phyloP scores from a whole-genome alignment of 257 asterid species.

The Solanum phureja region DNA sequence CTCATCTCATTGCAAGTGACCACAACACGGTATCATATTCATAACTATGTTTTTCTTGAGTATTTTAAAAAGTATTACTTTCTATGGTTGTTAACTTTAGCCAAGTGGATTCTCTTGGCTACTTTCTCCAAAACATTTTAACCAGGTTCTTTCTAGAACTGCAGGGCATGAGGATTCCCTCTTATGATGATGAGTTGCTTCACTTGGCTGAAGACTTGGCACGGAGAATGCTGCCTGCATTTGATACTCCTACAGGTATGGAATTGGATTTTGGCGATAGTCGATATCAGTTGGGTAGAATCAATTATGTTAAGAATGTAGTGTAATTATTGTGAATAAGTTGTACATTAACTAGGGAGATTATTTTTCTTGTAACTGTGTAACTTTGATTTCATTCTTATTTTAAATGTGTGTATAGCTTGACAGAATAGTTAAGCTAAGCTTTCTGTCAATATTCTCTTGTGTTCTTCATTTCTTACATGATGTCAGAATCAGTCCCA shows the following conservation, averaged over 20 bases:
- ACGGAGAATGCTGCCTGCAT: constrained; percentile 90
- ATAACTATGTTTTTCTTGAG: not conserved
- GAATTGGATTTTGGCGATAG: not conserved
- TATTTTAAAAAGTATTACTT: not conserved
- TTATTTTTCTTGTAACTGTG: not conserved
- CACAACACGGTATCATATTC: constrained; percentile 66
- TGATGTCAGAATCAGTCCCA: not conserved
- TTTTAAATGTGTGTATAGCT: not conserved
- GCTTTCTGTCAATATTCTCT: not conserved
- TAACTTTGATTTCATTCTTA: not conserved
- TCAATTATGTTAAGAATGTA: not conserved
- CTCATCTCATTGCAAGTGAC: constrained; percentile 96
- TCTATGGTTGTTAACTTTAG: not conserved
- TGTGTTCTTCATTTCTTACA: not conserved
- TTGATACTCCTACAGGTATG: constrained; percentile 97
- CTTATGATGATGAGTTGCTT: constrained; percentile 79
- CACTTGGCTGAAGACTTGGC: constrained; percentile 90
- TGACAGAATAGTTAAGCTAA: not conserved
- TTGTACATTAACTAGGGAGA: not conserved
- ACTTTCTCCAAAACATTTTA: not conserved
- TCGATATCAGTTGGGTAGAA: not conserved
- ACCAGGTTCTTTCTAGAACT: constrained; percentile 8
- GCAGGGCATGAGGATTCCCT: constrained; percentile 92
- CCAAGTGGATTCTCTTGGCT: not conserved
- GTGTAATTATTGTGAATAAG: not conserved